phyloP scores from a whole-genome alignment of 805 yeast genomes.

The Myxozyma monticola region DNA sequence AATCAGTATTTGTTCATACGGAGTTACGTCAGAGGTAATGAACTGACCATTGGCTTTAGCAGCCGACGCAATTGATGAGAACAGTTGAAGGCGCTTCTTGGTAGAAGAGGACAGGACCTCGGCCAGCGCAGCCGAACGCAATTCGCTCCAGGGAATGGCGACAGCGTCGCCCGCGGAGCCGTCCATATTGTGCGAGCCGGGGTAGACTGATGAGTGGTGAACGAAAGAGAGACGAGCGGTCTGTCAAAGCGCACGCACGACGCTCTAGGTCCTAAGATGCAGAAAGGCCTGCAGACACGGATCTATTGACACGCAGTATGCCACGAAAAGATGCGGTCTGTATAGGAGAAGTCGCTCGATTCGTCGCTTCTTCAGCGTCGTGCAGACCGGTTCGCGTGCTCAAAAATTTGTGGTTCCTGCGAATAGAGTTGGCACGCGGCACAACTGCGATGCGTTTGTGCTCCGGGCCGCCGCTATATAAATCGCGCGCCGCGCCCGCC shows the following conservation, averaged over 20 bases:
- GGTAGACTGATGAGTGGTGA: background rate
- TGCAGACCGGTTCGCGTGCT: too few species aligned
- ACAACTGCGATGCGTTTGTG: too few species aligned
- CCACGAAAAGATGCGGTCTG: background rate
- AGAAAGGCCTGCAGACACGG: background rate
- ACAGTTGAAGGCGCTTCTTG: constrained; percentile 21
- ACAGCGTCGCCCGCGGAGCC: constrained; percentile 8
- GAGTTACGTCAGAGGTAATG: background rate
- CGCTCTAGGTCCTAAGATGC: background rate
- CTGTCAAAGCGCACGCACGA: background rate
- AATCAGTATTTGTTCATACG: background rate
- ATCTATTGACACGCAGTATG: background rate
- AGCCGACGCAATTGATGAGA: constrained; percentile 18
- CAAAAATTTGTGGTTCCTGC: too few species aligned
- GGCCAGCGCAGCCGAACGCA: constrained; percentile 15
- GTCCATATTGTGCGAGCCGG: constrained; percentile 8
- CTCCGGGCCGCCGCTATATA: too few species aligned
- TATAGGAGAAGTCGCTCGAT: background rate
- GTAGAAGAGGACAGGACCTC: constrained; percentile 28
- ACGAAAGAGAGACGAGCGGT: background rate
- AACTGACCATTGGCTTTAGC: constrained; percentile 18
- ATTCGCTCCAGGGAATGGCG: constrained; percentile 19
- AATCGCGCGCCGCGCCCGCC: too few species aligned
- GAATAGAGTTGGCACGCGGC: too few species aligned
- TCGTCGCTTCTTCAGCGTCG: too few species aligned